A percentile compares a stretch with the other conserved stretches of the same genome.
Conservation (phyloP, 331 rosid species). For the Dryas integrifolia region DNA sequence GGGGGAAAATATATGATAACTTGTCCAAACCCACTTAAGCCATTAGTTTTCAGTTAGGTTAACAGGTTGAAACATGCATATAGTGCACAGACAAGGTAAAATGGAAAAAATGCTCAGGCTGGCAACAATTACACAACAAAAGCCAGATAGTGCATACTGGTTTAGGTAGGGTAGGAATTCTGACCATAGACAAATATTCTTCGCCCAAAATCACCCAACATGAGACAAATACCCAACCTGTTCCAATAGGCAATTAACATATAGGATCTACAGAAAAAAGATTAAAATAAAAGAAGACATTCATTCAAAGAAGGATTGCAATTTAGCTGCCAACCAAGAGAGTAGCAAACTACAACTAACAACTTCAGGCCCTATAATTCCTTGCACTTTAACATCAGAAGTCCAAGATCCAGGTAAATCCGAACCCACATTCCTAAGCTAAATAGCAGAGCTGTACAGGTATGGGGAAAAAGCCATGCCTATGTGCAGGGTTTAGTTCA, state of each 20-base stretch:
- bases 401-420: conserved; percentile 9
- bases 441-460: background rate
- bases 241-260: background rate
- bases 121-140: background rate
- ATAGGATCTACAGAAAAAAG: too few relatives aligned
- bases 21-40: background rate
- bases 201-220: background rate
- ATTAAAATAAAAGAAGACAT: too few relatives aligned
- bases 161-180: background rate
- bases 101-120: background rate
- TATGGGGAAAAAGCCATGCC: background rate
- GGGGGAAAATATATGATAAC: background rate
- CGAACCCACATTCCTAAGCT: background rate
- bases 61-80: background rate
- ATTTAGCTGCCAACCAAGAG: background rate
- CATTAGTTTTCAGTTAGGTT: background rate
- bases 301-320: background rate
- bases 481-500: background rate
- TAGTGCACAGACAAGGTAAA: background rate
- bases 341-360: background rate
- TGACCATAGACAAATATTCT: background rate
- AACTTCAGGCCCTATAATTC: background rate
- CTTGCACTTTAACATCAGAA: background rate
- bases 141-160: background rate
- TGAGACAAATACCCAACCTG: background rate